Percentiles rank a stretch among this genome's conserved stretches.
phyloP scores from a whole-genome alignment of 345 rosid species.

The Heritiera littoralis region DNA sequence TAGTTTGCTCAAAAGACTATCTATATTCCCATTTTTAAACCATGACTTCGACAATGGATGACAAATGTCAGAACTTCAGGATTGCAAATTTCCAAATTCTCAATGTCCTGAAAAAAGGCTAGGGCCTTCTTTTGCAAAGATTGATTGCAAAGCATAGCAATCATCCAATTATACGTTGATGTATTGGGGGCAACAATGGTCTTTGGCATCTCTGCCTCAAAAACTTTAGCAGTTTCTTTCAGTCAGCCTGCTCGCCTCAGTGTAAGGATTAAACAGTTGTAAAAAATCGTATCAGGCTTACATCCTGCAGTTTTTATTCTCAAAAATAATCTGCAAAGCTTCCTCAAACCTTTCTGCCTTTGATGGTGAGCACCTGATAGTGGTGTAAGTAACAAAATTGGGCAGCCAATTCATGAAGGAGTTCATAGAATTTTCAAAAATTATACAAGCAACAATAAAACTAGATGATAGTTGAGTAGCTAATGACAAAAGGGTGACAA shows the following conservation, averaged over 20 bases:
- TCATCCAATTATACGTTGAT: too few species aligned
- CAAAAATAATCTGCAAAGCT: slow-evolving; percentile 47
- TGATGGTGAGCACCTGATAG: slow-evolving; percentile 55
- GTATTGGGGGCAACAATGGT: too few species aligned
- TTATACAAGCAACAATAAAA: slow-evolving; percentile 48
- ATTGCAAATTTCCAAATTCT: slow-evolving; percentile 42
- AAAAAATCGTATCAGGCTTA: slow-evolving; percentile 53
- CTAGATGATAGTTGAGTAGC: slow-evolving; percentile 63
- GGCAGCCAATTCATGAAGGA: slow-evolving; percentile 64
- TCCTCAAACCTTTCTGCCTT: slow-evolving; percentile 54
- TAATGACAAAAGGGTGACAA: slow-evolving; percentile 61
- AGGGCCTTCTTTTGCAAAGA: slow-evolving; percentile 45
- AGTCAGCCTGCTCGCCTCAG: slow-evolving; percentile 61
- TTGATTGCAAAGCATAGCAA: too few species aligned
- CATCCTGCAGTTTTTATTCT: slow-evolving; percentile 51
- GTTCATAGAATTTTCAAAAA: slow-evolving; percentile 51
- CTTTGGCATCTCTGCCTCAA: not conserved
- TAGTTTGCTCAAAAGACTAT: slow-evolving; percentile 48
- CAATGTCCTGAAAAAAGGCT: slow-evolving; percentile 56
- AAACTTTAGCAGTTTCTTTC: slow-evolving; percentile 53
- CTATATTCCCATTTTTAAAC: slow-evolving; percentile 62
- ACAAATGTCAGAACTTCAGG: slow-evolving; percentile 69
- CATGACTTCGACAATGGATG: slow-evolving; percentile 67
- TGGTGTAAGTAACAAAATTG: slow-evolving; percentile 69
- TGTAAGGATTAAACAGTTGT: slow-evolving; percentile 68